Percentiles rank a stretch among this genome's conserved stretches.
Evolutionary conservation across 495 filamentous ascomycete genomes (phyloP).

Genomic region (Trichoderma erinaceum): DNA sequence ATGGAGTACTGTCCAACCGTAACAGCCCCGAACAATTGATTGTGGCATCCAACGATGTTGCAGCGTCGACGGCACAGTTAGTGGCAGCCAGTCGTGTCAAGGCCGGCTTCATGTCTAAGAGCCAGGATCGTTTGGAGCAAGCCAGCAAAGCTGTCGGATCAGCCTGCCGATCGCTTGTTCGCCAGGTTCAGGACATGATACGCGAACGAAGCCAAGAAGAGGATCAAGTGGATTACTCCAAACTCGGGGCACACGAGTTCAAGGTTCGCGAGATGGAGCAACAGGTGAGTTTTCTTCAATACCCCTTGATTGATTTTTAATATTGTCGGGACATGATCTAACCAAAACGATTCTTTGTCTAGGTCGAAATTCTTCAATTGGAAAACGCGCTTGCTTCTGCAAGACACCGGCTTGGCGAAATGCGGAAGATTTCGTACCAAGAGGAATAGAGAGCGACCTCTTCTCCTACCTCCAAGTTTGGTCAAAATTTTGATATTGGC

Average conservation of each 20-base stretch:
- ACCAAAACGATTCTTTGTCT: background rate
- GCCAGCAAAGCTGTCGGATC: conserved; percentile 89
- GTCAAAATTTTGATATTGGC: background rate
- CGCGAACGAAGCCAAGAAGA: conserved; percentile 74
- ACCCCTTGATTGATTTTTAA: background rate
- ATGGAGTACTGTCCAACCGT: conserved; percentile 84
- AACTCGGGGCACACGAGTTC: conserved; percentile 88
- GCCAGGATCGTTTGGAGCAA: conserved; percentile 81
- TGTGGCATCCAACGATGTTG: conserved; percentile 94
- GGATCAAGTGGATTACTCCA: conserved; percentile 81
- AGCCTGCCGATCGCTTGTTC: conserved; percentile 79
- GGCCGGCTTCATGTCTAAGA: conserved; percentile 95
- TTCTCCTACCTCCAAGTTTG: background rate
- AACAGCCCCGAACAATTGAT: conserved; percentile 96
- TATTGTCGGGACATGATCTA: background rate
- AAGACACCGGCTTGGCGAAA: conserved; percentile 81
- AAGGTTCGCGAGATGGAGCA: conserved; percentile 99
- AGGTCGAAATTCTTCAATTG: conserved; percentile 96
- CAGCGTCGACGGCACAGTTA: conserved; percentile 90
- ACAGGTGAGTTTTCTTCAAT: conserved; percentile 60
- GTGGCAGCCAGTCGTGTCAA: conserved; percentile 94
- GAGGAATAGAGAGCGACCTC: conserved; percentile 35
- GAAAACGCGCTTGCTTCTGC: conserved; percentile 83
- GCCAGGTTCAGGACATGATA: conserved; percentile 93
- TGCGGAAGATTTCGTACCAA: conserved; percentile 97